Percentiles rank a stretch among this genome's conserved stretches.
Evolutionary conservation across 2,329 filamentous ascomycete genomes (phyloP).

Genomic region (Arthrinium puccinioides): DNA sequence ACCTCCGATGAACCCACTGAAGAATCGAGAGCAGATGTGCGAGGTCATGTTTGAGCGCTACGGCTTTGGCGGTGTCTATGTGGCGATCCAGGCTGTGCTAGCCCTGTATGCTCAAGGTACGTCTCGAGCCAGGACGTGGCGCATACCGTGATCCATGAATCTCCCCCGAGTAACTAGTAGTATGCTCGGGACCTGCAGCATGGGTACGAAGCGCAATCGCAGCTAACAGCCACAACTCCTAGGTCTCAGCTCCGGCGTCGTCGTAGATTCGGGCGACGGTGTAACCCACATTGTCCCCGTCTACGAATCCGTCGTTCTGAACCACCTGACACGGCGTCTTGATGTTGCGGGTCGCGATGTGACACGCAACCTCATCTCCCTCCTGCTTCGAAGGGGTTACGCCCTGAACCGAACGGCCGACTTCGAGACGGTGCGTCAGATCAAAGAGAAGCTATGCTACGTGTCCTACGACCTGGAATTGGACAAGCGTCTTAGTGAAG

Average conservation of each 20-base stretch:
- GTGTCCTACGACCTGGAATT: slow-evolving; percentile 96
- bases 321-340: slow-evolving; percentile 87
- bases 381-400: slow-evolving; percentile 89
- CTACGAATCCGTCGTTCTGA: slow-evolving; percentile 95
- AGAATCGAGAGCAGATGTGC: slow-evolving; percentile 95
- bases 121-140: slow-evolving; percentile 9
- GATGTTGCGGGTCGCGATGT: slow-evolving; percentile 96
- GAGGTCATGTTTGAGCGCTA: slow-evolving; percentile 99
- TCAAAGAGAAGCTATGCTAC: slow-evolving; percentile 99
- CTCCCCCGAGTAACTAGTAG: slow-evolving; percentile 3
- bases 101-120: slow-evolving; percentile 93
- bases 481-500: slow-evolving; percentile 91
- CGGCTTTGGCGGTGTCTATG: slow-evolving; percentile 92
- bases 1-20: slow-evolving; percentile 94
- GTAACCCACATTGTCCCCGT: slow-evolving; percentile 98
- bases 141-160: neutral
- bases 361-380: slow-evolving; percentile 94
- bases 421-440: slow-evolving; percentile 97
- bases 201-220: no score
- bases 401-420: slow-evolving; percentile 96
- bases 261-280: slow-evolving; percentile 96
- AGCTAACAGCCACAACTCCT: no score
- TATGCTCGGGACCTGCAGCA: no score
- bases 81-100: slow-evolving; percentile 94
- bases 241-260: slow-evolving; percentile 89